Percentiles rank a stretch among this genome's conserved stretches.
phyloP scores from a whole-genome alignment of 2,329 filamentous ascomycete genomes.

The Dactylellina parvicollis region DNA sequence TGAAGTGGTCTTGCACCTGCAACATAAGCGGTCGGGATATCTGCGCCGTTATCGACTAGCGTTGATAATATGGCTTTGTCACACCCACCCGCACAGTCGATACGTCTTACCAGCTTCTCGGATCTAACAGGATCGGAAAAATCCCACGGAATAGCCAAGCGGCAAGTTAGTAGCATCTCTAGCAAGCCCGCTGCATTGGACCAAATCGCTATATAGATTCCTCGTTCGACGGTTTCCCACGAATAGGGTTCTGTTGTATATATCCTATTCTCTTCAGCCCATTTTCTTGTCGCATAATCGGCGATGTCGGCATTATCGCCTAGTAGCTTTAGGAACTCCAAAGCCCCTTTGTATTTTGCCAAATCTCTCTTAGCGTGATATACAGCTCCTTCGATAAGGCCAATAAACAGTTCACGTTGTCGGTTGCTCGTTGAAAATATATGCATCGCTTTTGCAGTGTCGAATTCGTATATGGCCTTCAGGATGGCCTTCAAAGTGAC shows the following conservation, averaged over 20 bases:
- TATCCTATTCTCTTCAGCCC: background rate
- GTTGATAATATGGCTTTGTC: background rate
- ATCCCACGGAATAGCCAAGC: background rate
- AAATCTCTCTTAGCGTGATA: background rate
- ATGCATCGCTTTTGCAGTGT: background rate
- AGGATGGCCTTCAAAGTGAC: background rate
- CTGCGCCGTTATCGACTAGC: background rate
- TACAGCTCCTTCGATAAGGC: background rate
- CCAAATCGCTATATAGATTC: background rate
- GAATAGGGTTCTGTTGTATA: background rate
- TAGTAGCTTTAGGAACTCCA: background rate
- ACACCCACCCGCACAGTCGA: background rate
- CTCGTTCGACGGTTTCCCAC: background rate
- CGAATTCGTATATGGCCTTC: background rate
- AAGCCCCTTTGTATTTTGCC: background rate
- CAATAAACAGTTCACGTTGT: background rate
- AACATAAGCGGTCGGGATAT: background rate
- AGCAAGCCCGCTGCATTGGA: background rate
- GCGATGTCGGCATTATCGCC: background rate
- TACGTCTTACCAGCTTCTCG: too few relatives aligned
- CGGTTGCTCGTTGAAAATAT: background rate
- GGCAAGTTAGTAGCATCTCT: background rate
- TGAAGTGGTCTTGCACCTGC: background rate
- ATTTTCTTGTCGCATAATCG: background rate
- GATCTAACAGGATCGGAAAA: background rate